phyloP scores from a whole-genome alignment of 2,329 filamentous ascomycete genomes.

The Ophiocordyceps polyrhachis-furcata region DNA sequence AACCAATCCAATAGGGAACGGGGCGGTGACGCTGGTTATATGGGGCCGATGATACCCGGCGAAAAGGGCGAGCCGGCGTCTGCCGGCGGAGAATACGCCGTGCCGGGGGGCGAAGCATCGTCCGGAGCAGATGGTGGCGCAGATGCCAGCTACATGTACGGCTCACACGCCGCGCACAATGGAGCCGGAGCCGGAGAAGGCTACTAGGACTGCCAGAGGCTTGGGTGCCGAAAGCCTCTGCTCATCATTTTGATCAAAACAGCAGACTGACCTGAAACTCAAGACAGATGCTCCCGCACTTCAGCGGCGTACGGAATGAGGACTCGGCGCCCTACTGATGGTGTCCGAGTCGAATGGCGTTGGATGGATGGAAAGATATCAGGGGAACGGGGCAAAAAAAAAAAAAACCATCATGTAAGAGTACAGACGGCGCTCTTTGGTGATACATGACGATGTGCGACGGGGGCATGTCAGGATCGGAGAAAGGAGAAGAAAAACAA shows the following conservation, averaged over 20 bases:
- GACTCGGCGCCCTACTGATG: neutral
- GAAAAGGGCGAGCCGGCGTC: constrained; percentile 13
- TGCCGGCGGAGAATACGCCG: constrained; percentile 19
- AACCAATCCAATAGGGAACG: constrained; percentile 22
- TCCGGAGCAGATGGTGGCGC: constrained; percentile 20
- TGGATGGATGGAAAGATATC: neutral
- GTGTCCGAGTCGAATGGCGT: neutral
- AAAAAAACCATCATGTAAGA: neutral
- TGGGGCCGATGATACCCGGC: constrained; percentile 12
- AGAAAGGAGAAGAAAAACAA: neutral
- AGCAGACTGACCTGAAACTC: neutral
- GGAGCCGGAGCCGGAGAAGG: constrained; percentile 33
- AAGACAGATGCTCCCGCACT: neutral
- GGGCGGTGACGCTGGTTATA: constrained; percentile 17
- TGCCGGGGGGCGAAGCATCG: constrained; percentile 19
- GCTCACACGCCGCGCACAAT: constrained; percentile 36
- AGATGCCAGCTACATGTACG: constrained; percentile 32
- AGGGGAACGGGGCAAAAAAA: neutral
- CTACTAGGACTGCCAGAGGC: constrained; percentile 19
- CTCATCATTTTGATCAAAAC: neutral
- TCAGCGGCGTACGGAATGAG: neutral
- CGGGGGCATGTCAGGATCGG: neutral
- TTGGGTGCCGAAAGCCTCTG: neutral
- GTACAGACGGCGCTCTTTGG: neutral
- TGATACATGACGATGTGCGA: neutral